phyloP scores from a whole-genome alignment of 2,329 filamentous ascomycete genomes.

The Mollisiaceae sp. region DNA sequence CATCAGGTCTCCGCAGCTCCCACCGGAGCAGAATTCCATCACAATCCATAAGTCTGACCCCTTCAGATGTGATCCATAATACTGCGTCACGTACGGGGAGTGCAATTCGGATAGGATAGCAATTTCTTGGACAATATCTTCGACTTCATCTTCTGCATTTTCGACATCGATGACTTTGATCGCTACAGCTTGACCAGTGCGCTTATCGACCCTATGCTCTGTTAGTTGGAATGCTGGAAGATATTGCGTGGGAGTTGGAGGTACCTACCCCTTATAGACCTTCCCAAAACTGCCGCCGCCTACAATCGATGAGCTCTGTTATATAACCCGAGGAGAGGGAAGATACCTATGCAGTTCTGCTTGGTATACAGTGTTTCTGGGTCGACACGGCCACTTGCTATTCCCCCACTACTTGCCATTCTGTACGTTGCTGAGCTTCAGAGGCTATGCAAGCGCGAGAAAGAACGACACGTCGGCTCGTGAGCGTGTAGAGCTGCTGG shows the following conservation, averaged over 20 bases:
- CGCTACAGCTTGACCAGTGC: conserved; percentile 89
- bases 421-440: conserved; percentile 20
- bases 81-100: conserved; percentile 96
- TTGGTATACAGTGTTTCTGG: conserved; percentile 93
- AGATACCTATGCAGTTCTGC: conserved; percentile 82
- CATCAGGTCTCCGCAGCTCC: conserved; percentile 94
- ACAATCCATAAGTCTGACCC: conserved; percentile 98
- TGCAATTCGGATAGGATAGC: conserved; percentile 95
- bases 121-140: conserved; percentile 99
- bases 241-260: conserved; percentile 19
- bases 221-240: conserved; percentile 27
- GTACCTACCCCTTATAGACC: conserved; percentile 89
- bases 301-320: conserved; percentile 46
- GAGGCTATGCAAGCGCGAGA: conserved; percentile 15
- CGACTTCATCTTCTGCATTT: conserved; percentile 98
- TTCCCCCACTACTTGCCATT: conserved; percentile 41
- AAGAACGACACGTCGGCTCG: conserved; percentile 10
- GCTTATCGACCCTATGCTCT: conserved; percentile 78
- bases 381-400: conserved; percentile 65
- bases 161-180: conserved; percentile 99
- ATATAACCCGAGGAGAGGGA: conserved; percentile 15
- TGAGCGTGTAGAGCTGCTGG: conserved; percentile 11
- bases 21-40: conserved; percentile 98
- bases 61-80: conserved; percentile 95
- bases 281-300: conserved; percentile 98